Evolutionary conservation across 2,329 filamentous ascomycete species (phyloP).

Genomic region (Ceratocystis destructans): DNA sequence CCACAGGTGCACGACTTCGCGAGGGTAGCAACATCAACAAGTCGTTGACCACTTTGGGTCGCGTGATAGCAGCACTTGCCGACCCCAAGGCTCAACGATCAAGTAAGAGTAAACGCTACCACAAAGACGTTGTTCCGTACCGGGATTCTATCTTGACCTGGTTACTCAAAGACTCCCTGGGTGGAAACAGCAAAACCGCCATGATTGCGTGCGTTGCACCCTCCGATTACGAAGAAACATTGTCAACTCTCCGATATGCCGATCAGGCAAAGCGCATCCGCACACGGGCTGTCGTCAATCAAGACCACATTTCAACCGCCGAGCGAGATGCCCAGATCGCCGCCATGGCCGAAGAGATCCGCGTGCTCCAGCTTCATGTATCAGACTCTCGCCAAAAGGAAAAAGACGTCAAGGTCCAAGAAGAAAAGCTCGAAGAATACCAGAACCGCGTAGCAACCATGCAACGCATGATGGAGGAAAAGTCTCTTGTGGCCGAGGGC

Average conservation of each 20-base stretch:
- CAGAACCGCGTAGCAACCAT: slow-evolving; percentile 78
- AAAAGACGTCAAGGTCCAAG: slow-evolving; percentile 62
- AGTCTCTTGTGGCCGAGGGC: slow-evolving; percentile 74
- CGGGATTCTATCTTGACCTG: slow-evolving; percentile 72
- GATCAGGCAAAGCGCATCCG: slow-evolving; percentile 97
- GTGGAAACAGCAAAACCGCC: slow-evolving; percentile 93
- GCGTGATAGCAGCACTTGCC: slow-evolving; percentile 83
- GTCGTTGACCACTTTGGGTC: slow-evolving; percentile 84
- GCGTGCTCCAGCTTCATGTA: slow-evolving; percentile 63
- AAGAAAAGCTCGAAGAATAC: slow-evolving; percentile 84
- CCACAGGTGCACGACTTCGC: slow-evolving; percentile 75
- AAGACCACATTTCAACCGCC: slow-evolving; percentile 82
- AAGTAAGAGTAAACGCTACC: slow-evolving; percentile 34
- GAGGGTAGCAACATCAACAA: slow-evolving; percentile 99
- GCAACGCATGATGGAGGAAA: slow-evolving; percentile 94
- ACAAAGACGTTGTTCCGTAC: slow-evolving; percentile 64
- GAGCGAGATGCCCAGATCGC: slow-evolving; percentile 88
- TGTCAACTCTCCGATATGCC: slow-evolving; percentile 90
- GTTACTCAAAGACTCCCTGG: slow-evolving; percentile 89
- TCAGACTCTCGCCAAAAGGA: slow-evolving; percentile 53
- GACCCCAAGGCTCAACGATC: slow-evolving; percentile 40
- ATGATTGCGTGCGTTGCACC: slow-evolving; percentile 98
- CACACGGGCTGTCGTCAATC: slow-evolving; percentile 86
- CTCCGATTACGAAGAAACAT: slow-evolving; percentile 90
- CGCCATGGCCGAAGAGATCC: slow-evolving; percentile 92